Base-by-base conservation (phyloP, 169 alveolate species). In the Ichthyophthirius multifiliis region DNA sequence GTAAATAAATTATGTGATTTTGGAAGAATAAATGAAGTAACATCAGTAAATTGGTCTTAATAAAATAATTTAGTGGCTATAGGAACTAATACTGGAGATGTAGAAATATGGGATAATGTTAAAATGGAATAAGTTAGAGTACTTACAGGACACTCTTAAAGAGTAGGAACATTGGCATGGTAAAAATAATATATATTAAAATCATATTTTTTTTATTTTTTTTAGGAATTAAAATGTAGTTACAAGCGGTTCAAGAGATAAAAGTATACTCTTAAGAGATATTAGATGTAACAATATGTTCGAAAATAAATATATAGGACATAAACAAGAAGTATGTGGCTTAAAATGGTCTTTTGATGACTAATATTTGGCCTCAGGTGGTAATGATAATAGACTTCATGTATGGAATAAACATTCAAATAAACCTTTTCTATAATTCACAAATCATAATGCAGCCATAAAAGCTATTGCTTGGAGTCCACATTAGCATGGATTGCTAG, bases 401-500 rank as follows among this genome's bases (percentile, higher is more conserved):
- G 89, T 97, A 9, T 98, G 99, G 99, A 67, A 67, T 18, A 13
- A 35, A 31, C 62, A 37, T 37, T 39, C 62, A 5, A 37, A 67
- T 16, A 37, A 34, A 7, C 94, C 96, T 6, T 86, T 93, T 34
- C 83, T 85, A 23, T 94, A 95, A 48, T 90, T 95, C 46, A 77
- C 88, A 30, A 89, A 93, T 76, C 98, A 95, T 79, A 74, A 86
- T 43, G 98, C 99, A 35, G 98, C 99, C 18, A 98, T 97, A 3
- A 97, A 95, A 86, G 99, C 99, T 16, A 85, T 98, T 12, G 97
- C 99, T 0, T 98, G 99, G 99, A 90, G 96, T 65, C 99, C 99
- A 0, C 99, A 97, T 86, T 96, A 97, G 87, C 90, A 93, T 81
- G 97, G 97, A 34, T 90, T 97, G 35, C 82, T 98, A 46, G 98